Conservation (phyloP, 148 eudicot genomes). For the Vaccinium myrtillus region DNA sequence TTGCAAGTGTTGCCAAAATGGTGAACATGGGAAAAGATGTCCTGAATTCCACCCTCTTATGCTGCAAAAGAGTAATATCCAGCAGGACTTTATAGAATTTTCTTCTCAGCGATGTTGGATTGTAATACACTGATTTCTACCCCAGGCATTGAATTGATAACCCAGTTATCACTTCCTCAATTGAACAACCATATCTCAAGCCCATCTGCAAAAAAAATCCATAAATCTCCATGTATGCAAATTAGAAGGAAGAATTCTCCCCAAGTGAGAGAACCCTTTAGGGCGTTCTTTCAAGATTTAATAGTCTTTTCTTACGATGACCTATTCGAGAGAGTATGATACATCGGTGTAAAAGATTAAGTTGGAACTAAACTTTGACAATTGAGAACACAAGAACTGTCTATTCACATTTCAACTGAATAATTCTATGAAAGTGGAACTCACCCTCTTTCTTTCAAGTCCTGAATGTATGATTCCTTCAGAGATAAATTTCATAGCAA, state of each 20-base stretch:
- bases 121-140: slow-evolving; percentile 68
- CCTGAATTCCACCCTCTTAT: slow-evolving; percentile 83
- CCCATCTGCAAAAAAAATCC: slow-evolving; percentile 49
- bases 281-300: too few relatives aligned
- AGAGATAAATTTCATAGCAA: neutral
- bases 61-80: slow-evolving; percentile 56
- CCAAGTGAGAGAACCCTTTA: too few relatives aligned
- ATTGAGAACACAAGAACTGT: too few relatives aligned
- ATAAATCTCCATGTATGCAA: neutral
- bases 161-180: slow-evolving; percentile 84
- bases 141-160: slow-evolving; percentile 69
- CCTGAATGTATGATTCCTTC: neutral
- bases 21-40: slow-evolving; percentile 55
- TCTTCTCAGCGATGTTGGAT: too few relatives aligned
- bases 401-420: neutral
- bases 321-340: too few relatives aligned
- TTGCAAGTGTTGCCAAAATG: slow-evolving; percentile 46
- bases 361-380: too few relatives aligned
- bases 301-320: too few relatives aligned
- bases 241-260: too few relatives aligned
- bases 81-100: too few relatives aligned
- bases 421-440: neutral
- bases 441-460: neutral
- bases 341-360: too few relatives aligned
- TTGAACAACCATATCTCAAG: slow-evolving; percentile 66